Evolutionary conservation across 225 moss, liverwort and hornwort genomes (phyloP), one percentile per base, ranked within the genome.

Genomic region (Physcomitrellopsis africana): DNA sequence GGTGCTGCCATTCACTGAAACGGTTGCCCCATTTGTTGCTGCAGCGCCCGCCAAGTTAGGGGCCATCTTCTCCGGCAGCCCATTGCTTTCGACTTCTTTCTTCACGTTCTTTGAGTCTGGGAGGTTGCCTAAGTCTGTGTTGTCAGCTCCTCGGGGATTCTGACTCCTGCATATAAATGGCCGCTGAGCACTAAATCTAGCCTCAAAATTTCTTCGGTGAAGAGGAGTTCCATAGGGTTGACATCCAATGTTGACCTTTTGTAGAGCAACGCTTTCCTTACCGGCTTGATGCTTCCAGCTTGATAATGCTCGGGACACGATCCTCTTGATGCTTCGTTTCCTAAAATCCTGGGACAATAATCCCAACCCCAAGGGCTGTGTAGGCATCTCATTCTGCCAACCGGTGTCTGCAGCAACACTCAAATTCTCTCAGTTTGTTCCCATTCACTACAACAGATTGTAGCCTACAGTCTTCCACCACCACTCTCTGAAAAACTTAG

Each of bases 111-210:
- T 23, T 11, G 64, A 24, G 8, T 74, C 66, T 17, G 48, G 54
- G 0, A 20, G 47, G 19, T 78, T 72, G 14, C 65, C 87, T 9
- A 87, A 58, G 42, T 77, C 79, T 15, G 72, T 54, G 60, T 73
- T 82, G 22, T 80, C 81, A 37, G 70, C 75, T 51, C 68, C 75
- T 57, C 68, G 78, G 18, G 78, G 78, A 15, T 59, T 81, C 60
- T 82, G 75, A 18, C 80, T 78, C 77, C 85, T 82, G 75, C 88
- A 85, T 63, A 27, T 58, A 12, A 67, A 56, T 55, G 24, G 44
- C 14, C 13, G 20, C n/a, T 64, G 73, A 4, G 43, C 48, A n/a
- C 56, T 8, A 14, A 26, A 20, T 49, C 70, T 59, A 0, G 83
- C 69, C 69, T 68, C 78, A 11, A 69, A 78, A 62, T 61, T 72